A percentile compares a stretch with the other conserved stretches of the same genome.
Evolutionary conservation across 192 early-diverging fungal species (phyloP).

Genomic region (Pilobolus umbonatus): DNA sequence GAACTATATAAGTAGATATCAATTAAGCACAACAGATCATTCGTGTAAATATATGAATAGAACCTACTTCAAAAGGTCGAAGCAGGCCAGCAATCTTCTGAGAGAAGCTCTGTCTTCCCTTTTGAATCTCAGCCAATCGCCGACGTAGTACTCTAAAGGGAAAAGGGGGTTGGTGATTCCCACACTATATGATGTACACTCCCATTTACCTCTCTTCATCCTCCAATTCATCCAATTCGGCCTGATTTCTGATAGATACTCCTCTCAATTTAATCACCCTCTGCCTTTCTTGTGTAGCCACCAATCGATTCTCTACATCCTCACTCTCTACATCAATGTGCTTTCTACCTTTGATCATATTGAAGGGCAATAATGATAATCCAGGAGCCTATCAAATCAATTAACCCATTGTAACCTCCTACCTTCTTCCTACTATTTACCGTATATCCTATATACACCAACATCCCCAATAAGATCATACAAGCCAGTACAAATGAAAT

Average conservation of each 20-base stretch:
- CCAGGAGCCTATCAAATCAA: slow-evolving; percentile 25
- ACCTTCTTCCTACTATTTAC: slow-evolving; percentile 27
- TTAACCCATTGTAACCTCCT: background rate
- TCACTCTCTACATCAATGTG: slow-evolving; percentile 18
- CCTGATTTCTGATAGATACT: slow-evolving; percentile 9
- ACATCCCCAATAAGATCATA: slow-evolving; percentile 45
- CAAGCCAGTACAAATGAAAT: slow-evolving; percentile 46
- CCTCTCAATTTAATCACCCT: slow-evolving; percentile 13
- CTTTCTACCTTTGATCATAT: slow-evolving; percentile 28
- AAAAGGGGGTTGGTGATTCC: background rate
- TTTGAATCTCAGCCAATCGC: slow-evolving; percentile 10
- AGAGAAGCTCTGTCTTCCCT: slow-evolving; percentile 19
- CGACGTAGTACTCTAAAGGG: slow-evolving; percentile 12
- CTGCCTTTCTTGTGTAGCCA: slow-evolving; percentile 11
- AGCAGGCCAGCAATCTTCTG: slow-evolving; percentile 10
- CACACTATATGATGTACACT: background rate
- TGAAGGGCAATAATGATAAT: slow-evolving; percentile 26
- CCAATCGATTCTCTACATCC: slow-evolving; percentile 21
- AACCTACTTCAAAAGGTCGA: slow-evolving; percentile 31
- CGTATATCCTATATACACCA: slow-evolving; percentile 50
- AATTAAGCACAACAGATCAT: background rate
- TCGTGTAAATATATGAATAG: background rate
- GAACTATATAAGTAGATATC: slow-evolving; percentile 8
- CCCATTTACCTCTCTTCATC: slow-evolving; percentile 25
- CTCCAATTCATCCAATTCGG: slow-evolving; percentile 13